Conservation (phyloP, 768 basidiomycete genomes). For the Mycena metata region DNA sequence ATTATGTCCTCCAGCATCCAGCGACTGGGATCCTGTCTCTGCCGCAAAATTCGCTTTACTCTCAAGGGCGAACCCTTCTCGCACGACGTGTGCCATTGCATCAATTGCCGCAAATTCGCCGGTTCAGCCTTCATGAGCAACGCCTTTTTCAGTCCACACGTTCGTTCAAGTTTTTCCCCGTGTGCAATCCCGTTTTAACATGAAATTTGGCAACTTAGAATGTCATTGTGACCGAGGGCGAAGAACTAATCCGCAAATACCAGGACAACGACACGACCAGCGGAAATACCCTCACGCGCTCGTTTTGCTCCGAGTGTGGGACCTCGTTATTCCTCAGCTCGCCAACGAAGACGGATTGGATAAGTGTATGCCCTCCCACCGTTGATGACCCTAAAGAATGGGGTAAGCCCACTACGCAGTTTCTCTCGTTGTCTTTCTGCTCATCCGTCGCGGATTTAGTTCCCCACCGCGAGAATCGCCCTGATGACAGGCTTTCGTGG, state of each 20-base stretch:
- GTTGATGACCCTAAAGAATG: slow-evolving; percentile 19
- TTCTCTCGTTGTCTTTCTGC: neutral
- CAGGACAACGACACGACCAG: slow-evolving; percentile 43
- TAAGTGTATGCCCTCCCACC: slow-evolving; percentile 2
- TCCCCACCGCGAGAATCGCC: slow-evolving; percentile 29
- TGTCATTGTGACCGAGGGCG: slow-evolving; percentile 36
- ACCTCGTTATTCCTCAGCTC: slow-evolving; percentile 43
- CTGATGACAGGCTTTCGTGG: slow-evolving; percentile 30
- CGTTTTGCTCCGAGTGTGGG: slow-evolving; percentile 47
- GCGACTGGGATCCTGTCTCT: slow-evolving; percentile 33
- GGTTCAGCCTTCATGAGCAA: slow-evolving; percentile 46
- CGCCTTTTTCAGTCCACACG: slow-evolving; percentile 44
- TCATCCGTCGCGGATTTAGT: slow-evolving; percentile 3
- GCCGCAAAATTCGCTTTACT: slow-evolving; percentile 26
- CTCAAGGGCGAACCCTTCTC: slow-evolving; percentile 36
- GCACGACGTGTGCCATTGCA: slow-evolving; percentile 41
- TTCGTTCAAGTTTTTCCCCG: slow-evolving; percentile 12
- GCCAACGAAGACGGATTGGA: slow-evolving; percentile 20
- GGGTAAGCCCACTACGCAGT: slow-evolving; percentile 14
- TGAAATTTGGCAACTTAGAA: neutral
- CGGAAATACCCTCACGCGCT: slow-evolving; percentile 42
- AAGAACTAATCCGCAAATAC: slow-evolving; percentile 42
- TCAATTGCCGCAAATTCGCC: slow-evolving; percentile 44
- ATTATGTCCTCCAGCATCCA: slow-evolving; percentile 6
- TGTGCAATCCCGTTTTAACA: neutral